Percentiles rank a stretch among this genome's conserved stretches.
Conservation (phyloP, 2,329 filamentous ascomycete species). For the Fusarium sp. region DNA sequence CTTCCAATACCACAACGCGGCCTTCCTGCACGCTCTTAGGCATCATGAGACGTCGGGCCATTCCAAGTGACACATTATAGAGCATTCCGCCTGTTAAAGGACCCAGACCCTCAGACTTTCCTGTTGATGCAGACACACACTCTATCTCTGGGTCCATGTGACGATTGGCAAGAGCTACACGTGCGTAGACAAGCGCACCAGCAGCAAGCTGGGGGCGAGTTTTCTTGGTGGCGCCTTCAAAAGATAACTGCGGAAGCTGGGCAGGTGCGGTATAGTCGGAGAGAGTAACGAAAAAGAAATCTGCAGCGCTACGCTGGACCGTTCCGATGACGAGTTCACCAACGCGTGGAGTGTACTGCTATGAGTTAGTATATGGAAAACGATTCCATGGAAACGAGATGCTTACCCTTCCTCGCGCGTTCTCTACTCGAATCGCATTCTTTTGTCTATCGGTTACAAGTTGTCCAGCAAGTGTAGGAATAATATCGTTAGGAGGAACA, state of each 20-base stretch:
- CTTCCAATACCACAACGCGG: slow-evolving; percentile 79
- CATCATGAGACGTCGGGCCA: slow-evolving; percentile 83
- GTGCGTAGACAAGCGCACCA: slow-evolving; percentile 89
- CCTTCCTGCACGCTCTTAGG: slow-evolving; percentile 71
- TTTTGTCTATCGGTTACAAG: slow-evolving; percentile 77
- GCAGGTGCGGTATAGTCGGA: slow-evolving; percentile 74
- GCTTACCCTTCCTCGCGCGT: slow-evolving; percentile 74
- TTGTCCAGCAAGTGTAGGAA: slow-evolving; percentile 74
- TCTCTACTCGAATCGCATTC: slow-evolving; percentile 83
- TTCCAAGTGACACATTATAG: slow-evolving; percentile 81
- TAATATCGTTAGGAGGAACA: slow-evolving; percentile 79
- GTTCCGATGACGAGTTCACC: slow-evolving; percentile 92
- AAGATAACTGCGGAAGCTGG: slow-evolving; percentile 86
- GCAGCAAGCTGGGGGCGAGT: slow-evolving; percentile 81
- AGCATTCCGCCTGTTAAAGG: slow-evolving; percentile 88
- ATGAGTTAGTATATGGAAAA: neutral
- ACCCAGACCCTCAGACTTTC: slow-evolving; percentile 89
- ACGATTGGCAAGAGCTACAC: slow-evolving; percentile 80
- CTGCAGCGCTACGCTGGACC: slow-evolving; percentile 78
- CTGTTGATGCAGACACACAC: slow-evolving; percentile 86
- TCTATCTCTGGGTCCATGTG: slow-evolving; percentile 92
- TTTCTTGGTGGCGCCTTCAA: slow-evolving; percentile 93
- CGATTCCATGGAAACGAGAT: neutral
- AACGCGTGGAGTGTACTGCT: slow-evolving; percentile 80
- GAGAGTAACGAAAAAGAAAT: slow-evolving; percentile 84